A percentile compares a stretch with the other conserved stretches of the same genome.
phyloP scores from a whole-genome alignment of 2,329 filamentous ascomycete species.

The Didymella exigua region DNA sequence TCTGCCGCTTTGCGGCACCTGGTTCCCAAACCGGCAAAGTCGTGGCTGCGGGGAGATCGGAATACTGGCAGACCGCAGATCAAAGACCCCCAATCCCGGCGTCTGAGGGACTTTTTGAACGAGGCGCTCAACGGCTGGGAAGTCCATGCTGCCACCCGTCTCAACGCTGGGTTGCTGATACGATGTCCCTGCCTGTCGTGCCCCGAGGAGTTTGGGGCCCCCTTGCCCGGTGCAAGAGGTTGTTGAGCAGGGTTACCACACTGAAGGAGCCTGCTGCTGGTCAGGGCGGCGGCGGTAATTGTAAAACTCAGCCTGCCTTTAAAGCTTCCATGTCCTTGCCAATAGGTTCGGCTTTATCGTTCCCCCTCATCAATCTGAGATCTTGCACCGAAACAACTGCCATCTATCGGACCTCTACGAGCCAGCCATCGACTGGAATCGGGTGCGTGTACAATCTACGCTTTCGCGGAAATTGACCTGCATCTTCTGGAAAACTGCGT shows the following conservation, averaged over 20 bases:
- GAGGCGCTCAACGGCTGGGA: slow-evolving; percentile 11
- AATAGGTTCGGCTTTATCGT: slow-evolving; percentile 24
- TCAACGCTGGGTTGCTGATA: slow-evolving; percentile 2
- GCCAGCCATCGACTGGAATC: not conserved
- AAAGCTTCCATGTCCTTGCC: slow-evolving; percentile 21
- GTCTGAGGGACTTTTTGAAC: slow-evolving; percentile 2
- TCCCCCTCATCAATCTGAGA: slow-evolving; percentile 9
- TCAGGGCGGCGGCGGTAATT: slow-evolving; percentile 12
- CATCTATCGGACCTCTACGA: slow-evolving; percentile 11
- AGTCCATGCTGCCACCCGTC: slow-evolving; percentile 9
- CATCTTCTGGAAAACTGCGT: not conserved
- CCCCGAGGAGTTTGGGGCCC: not conserved
- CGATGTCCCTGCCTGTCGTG: not conserved
- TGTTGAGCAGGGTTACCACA: slow-evolving; percentile 6
- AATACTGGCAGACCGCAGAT: slow-evolving; percentile 10
- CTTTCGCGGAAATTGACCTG: slow-evolving; percentile 7
- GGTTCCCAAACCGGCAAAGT: slow-evolving; percentile 6
- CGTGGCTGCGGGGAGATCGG: slow-evolving; percentile 8
- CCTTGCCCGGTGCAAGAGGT: slow-evolving; percentile 1
- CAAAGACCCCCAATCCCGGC: slow-evolving; percentile 6
- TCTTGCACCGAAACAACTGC: slow-evolving; percentile 4
- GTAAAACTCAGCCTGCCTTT: slow-evolving; percentile 17
- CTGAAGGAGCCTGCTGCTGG: slow-evolving; percentile 2
- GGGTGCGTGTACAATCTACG: slow-evolving; percentile 11
- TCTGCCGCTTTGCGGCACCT: not conserved